Percentiles rank a stretch among this genome's conserved stretches.
Conservation (phyloP, 2,329 filamentous ascomycete genomes). For the Ceratocystis eucalypticola region DNA sequence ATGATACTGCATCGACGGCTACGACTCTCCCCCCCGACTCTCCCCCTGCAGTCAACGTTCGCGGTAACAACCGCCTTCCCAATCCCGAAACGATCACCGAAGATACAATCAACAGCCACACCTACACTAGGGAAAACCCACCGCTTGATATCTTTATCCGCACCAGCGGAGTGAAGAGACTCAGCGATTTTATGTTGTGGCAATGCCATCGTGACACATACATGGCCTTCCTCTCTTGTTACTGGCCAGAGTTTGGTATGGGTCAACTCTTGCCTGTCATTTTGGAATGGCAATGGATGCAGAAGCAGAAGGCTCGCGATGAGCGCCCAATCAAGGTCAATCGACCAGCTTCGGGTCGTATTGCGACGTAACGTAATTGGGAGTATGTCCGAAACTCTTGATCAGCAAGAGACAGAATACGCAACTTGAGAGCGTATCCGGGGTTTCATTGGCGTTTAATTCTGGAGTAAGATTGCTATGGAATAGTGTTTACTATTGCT, state of each 20-base stretch:
- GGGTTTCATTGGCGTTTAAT: slow-evolving; percentile 4
- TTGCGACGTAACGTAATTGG: slow-evolving; percentile 10
- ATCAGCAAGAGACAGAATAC: neutral
- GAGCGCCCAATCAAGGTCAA: slow-evolving; percentile 30
- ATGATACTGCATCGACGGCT: slow-evolving; percentile 45
- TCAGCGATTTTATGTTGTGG: slow-evolving; percentile 99
- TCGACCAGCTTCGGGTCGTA: slow-evolving; percentile 19
- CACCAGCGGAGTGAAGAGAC: slow-evolving; percentile 79
- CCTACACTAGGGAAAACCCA: slow-evolving; percentile 75
- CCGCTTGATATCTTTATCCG: slow-evolving; percentile 83
- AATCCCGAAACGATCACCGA: slow-evolving; percentile 81
- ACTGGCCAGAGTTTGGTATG: slow-evolving; percentile 94
- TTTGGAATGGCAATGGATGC: slow-evolving; percentile 70
- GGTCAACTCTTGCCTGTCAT: slow-evolving; percentile 88
- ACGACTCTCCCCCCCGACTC: slow-evolving; percentile 45
- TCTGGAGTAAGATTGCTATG: neutral
- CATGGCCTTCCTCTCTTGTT: slow-evolving; percentile 77
- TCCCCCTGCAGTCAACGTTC: slow-evolving; percentile 27
- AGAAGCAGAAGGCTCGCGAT: slow-evolving; percentile 44
- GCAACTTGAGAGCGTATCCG: neutral
- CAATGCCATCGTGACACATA: slow-evolving; percentile 89
- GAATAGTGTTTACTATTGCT: neutral
- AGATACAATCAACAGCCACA: slow-evolving; percentile 68
- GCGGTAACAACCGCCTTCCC: slow-evolving; percentile 30
- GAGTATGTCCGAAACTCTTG: neutral